Conservation (phyloP, 495 filamentous ascomycete genomes). For the Hypoxylon cercidicola region DNA sequence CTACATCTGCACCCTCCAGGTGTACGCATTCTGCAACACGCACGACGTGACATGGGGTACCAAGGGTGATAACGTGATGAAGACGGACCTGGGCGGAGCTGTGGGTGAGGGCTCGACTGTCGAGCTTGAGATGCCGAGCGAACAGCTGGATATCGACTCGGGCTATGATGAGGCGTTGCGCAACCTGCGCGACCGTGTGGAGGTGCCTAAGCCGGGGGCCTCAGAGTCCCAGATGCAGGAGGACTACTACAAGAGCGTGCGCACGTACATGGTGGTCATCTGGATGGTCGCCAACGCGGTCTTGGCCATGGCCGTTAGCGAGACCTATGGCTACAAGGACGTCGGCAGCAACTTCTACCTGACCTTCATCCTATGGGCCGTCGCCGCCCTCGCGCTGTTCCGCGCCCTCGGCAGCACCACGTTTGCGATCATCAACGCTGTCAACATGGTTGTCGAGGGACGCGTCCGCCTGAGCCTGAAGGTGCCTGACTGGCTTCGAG, state of each 20-base stretch:
- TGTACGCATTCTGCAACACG: constrained; percentile 99
- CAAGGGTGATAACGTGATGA: constrained; percentile 95
- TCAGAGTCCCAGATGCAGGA: constrained; percentile 89
- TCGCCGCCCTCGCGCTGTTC: constrained; percentile 86
- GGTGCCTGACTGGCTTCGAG: constrained; percentile 56
- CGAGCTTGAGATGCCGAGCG: constrained; percentile 94
- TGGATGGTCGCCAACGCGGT: constrained; percentile 96
- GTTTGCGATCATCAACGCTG: constrained; percentile 81
- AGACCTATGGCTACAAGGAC: constrained; percentile 76
- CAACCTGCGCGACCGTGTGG: constrained; percentile 92
- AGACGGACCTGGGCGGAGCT: constrained; percentile 90
- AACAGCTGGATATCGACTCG: constrained; percentile 97
- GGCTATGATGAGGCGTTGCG: constrained; percentile 97
- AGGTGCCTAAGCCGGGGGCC: constrained; percentile 70
- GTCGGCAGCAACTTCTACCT: constrained; percentile 90
- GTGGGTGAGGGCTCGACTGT: constrained; percentile 75
- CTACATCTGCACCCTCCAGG: constrained; percentile 97
- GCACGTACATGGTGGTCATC: constrained; percentile 97
- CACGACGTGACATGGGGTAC: constrained; percentile 99
- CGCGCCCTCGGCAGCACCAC: constrained; percentile 81
- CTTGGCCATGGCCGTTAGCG: constrained; percentile 92
- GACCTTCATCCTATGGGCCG: constrained; percentile 90
- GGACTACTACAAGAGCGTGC: constrained; percentile 97
- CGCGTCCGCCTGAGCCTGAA: constrained; percentile 71
- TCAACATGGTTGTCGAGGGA: constrained; percentile 88